Base-by-base conservation (phyloP, 2,329 filamentous ascomycete species). In the Alternaria longipes region DNA sequence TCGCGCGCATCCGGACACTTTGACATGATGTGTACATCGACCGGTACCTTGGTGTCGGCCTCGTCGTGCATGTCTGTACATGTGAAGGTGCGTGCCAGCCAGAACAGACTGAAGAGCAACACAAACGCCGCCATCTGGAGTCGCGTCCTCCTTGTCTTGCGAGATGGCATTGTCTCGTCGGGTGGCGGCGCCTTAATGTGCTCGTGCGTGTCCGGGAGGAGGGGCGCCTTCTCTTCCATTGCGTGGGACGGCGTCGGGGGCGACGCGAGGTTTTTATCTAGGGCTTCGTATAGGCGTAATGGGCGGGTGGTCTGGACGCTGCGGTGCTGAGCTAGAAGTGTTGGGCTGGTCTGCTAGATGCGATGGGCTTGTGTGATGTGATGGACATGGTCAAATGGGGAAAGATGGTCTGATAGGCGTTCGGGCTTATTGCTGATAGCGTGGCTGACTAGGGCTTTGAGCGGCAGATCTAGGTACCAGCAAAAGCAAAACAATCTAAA, bases 1-100 rank as follows among this genome's bases (percentile, higher is more conserved):
- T 92, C 90, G 78, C 85, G 86, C 2, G 95, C 93, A 79, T 99
- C 95, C 0, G 94, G 94, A 74, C 95, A 99, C 84, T 98, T 97
- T 11, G 78, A 80, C 90, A 98, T 99, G 71, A 98, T 95, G 78
- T 98, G 94, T 57, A 93, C 92, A 78, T 99, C 95, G 2, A 99
- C 81, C 4, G 93, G 91, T 5, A 98, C 90, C 59, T 76, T 82
- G 52, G 70, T 72, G 20, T 64, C 63, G 32, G 46, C 58, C 14
- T 71, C 67, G 11, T 54, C 32, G 46, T 75, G 74, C 47, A 71
- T 56, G 52, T 75, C 70, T 5, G 67, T 57, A 59, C 74, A 76
- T 41, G 63, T 68, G 66, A 70, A 76, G 1, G 64, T 63, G 47
- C 65, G 54, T 20, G 73, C 71, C 11, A 77, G 61, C 71, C 70